Evolutionary conservation across 192 early-diverging fungal species (phyloP), one percentile per base, ranked within the genome.

Genomic region (Podochytrium sp.): DNA sequence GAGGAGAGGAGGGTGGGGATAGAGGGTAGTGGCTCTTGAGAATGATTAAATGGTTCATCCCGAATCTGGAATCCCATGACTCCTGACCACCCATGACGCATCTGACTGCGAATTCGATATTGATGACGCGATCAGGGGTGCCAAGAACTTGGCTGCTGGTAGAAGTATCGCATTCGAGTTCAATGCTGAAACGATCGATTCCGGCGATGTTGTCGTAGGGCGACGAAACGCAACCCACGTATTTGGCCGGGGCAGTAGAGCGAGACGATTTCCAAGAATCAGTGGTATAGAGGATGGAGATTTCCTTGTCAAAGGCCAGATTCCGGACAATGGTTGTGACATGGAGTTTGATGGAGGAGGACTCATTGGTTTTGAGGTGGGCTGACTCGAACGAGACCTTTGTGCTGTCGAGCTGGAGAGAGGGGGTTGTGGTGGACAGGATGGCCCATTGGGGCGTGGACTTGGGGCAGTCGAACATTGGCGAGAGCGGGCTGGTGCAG

Each of bases 321-420:
- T 62, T 62, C 32, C 37, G 27, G 18, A 62, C 35, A 14, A 62
- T 10, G 43, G n/a, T 16, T 47, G 43, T 47, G 10, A 47, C 10
- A 20, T 47, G 43, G 12, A 47, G 43, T 66, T 49, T 49, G 63
- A 27, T 92, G 91, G 37, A 81, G 71, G 18, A 95, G 75, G 27
- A 65, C 60, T 1, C 88, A 85, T 71, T 83, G 20, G 38, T 43
- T 10, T 65, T 23, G 53, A 75, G 43, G 23, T 51, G 38, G 50
- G 57, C 64, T 29, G 52, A 57, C 37, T 75, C 74, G 74, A 75
- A 69, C 16, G 52, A 16, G 38, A 69, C 55, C 10, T 57, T 72
- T 5, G 29, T 38, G 42, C 3, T 18, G 14, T 35, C 5, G 25
- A 39, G 27, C n/a, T 50, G 5, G 25, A 50, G 58, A 25, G 61